Percentiles rank a stretch among this genome's conserved stretches.
Evolutionary conservation across 2,329 filamentous ascomycete species (phyloP).

Genomic region (Annulohypoxylon truncatum): DNA sequence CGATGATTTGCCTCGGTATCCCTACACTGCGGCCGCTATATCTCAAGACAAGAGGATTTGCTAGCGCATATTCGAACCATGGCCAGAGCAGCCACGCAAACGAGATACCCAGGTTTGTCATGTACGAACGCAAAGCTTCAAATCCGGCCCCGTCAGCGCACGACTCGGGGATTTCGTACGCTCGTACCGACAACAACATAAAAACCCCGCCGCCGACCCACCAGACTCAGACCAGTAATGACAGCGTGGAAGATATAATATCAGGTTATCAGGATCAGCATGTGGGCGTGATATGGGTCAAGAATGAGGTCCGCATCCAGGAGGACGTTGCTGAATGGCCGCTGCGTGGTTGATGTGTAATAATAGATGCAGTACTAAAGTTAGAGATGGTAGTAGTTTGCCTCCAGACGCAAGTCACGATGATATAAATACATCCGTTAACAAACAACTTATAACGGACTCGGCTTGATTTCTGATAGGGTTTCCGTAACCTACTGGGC

Average conservation of each 20-base stretch:
- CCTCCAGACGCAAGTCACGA: conserved; percentile 21
- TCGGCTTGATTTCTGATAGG: neutral
- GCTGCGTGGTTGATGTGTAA: conserved; percentile 32
- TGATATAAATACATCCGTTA: neutral
- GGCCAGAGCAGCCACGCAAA: conserved; percentile 27
- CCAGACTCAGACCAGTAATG: conserved; percentile 40
- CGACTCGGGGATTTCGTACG: conserved; percentile 45
- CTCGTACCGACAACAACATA: conserved; percentile 26
- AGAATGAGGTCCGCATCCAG: conserved; percentile 47
- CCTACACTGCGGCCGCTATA: conserved; percentile 47
- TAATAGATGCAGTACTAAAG: conserved; percentile 3
- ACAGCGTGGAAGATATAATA: conserved; percentile 51
- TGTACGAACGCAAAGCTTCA: conserved; percentile 24
- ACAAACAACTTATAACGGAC: neutral
- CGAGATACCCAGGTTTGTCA: conserved; percentile 49
- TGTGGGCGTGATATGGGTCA: conserved; percentile 47
- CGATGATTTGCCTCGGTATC: conserved; percentile 47
- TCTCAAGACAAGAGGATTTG: conserved; percentile 43
- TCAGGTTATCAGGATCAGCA: conserved; percentile 45
- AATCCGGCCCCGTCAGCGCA: conserved; percentile 23
- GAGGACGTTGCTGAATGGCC: conserved; percentile 47
- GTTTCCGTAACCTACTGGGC: neutral
- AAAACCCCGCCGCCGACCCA: conserved; percentile 43
- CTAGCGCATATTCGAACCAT: conserved; percentile 35
- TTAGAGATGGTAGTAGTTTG: conserved; percentile 9